Base-by-base conservation (phyloP, 2,329 filamentous ascomycete genomes). In the Fusarium caatingaense region DNA sequence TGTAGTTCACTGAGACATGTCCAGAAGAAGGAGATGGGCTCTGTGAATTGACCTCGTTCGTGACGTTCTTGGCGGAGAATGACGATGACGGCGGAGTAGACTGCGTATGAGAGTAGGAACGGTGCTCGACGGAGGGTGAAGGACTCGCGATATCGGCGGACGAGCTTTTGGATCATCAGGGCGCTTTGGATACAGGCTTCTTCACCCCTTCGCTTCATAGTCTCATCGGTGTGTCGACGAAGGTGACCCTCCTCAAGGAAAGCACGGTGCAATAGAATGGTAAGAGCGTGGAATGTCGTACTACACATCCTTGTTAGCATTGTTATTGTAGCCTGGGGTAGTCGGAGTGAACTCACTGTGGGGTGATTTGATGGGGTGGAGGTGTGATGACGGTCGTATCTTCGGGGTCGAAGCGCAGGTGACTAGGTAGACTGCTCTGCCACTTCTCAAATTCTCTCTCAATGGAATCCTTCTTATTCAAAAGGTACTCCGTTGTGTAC, bases 211-310 rank as follows among this genome's bases (percentile, higher is more conserved):
- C 71, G 68, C 56, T 77, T 77, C n/a, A 68, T 64, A 15, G 44
- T 50, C 27, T 74, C 71, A 40, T 76, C 71, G 5, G 76, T 73
- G 27, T 77, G 73, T n/a, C 69, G 68, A 15, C 74, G 66, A 6
- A 78, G 74, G 34, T 78, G 76, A 34, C 76, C 76, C 28, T 77
- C 72, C 28, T 78, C 78, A 1, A 83, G 76, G 66, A 84, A 84
- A 2, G 83, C 81, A 2, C 82, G 80, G 59, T 84, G 81, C 12
- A 84, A 77, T 1, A 85, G 75, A 47, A 84, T 84, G 12, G 79
- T 77, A 15, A 84, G 76, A 7, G 81, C 79, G 62, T 83, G 75
- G 64, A 82, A 84, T 10, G 76, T 79, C 18, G 77, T 76, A 32
- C 76, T 71, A 46, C 16, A 30, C 2, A 48, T 21, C 40, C 21